Base-by-base conservation (phyloP, 2,329 filamentous ascomycete species). In the Fusarium hainanense region DNA sequence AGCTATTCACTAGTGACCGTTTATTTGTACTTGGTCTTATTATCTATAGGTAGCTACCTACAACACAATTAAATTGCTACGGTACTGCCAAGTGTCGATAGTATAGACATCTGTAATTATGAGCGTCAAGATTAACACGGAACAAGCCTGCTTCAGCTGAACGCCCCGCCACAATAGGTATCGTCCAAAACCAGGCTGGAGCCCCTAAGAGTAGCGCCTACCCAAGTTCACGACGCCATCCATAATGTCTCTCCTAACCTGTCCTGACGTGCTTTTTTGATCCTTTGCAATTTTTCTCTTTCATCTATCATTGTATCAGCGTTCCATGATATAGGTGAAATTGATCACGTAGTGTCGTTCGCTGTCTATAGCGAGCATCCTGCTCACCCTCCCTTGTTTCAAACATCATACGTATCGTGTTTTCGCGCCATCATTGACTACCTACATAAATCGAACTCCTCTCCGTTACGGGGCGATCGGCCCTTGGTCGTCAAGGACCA, bases 111-210 rank as follows among this genome's bases (percentile, higher is more conserved):
- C 25, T 20, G 25, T 40, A 20, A 46, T 43, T 44, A 32, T 44
- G 27, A 55, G 27, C 28, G 34, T 49, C 32, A 64, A 46, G 37
- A 34, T 58, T 52, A 32, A 49, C 21, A 27, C 66, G 52, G 57
- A 68, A 55, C 46, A 44, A 66, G 61, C 63, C 67, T 70, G 66
- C 51, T 54, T 71, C 59, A 69, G 63, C 63, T 68, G 68, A 58
- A 58, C 40, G 67, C 63, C 68, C 68, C 63, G 63, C 67, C 54
- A 52, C 63, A 63, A 52, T 42, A 52, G 49, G 42, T 21, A 58
- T 50, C 28, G 42, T 50, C 58, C 37, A 71, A 70, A 70, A 70
- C 54, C 68, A 71, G 59, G 68, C 61, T 71, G 49, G 64, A 69
- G 46, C 37, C 68, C 49, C 54, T 61, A 71, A 61, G 44, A 61